Evolutionary conservation across 2,329 filamentous ascomycete species (phyloP).

Genomic region (Nothopassalora personata): DNA sequence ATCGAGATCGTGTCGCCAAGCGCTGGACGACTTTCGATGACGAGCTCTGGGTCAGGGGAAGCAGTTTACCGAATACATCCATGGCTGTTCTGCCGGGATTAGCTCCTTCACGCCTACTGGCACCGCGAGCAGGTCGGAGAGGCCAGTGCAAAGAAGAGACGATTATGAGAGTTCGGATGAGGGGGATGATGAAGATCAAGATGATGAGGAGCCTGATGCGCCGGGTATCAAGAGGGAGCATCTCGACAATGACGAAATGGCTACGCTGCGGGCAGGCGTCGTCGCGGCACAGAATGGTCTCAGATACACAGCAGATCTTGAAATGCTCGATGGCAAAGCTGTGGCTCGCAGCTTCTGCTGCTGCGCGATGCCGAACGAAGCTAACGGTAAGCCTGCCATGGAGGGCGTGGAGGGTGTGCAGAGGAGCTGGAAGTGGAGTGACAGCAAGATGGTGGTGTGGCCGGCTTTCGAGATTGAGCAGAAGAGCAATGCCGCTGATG

Average conservation of each 20-base stretch:
- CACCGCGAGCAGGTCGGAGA: background rate
- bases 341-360: background rate
- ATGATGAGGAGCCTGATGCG: conserved; percentile 10
- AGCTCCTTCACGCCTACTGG: background rate
- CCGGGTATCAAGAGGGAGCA: background rate
- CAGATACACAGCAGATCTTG: background rate
- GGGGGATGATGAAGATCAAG: conserved; percentile 9
- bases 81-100: background rate
- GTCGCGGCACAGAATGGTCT: background rate
- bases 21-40: background rate
- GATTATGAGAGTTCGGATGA: background rate
- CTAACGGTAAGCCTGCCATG: background rate
- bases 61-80: background rate
- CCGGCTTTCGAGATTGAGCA: background rate
- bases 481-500: background rate
- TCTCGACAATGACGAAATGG: background rate
- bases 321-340: background rate
- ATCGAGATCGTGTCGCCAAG: background rate
- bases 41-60: background rate
- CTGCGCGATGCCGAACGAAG: background rate
- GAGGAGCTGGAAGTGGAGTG: background rate
- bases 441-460: background rate
- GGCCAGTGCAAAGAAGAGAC: background rate
- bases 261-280: background rate
- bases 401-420: background rate